These are phyloP conservation scores for Limnomonas spitsbergensis DNA, from an alignment of 139 green algal genomes.

Conservation along the genomic window DNA sequence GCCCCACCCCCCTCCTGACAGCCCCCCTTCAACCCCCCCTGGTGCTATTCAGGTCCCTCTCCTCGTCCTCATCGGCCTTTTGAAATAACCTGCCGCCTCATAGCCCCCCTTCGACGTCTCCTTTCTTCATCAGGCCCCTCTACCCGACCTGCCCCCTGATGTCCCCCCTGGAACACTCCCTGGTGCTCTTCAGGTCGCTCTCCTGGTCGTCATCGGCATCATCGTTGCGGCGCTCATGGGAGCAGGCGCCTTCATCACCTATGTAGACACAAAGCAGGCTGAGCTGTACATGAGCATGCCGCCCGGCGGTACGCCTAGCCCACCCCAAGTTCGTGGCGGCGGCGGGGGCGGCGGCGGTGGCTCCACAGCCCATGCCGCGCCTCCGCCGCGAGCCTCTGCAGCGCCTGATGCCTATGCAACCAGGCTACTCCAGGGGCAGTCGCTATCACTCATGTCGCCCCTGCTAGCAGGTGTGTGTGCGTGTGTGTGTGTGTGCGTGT, in stretches of 20 bases:
- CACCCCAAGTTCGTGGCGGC: neutral
- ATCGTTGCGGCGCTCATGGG: constrained; percentile 12
- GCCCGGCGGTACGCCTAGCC: neutral
- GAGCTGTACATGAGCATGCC: constrained; percentile 14
- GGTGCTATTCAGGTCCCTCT: no score
- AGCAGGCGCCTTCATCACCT: constrained; percentile 19
- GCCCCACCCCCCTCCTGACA: no score
- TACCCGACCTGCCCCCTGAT: no score
- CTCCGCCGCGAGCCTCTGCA: neutral
- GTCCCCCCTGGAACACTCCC: no score
- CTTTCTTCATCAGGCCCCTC: no score
- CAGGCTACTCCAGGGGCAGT: neutral
- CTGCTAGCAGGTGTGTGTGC: neutral
- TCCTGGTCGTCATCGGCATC: constrained; percentile 16
- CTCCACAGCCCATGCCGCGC: no score
- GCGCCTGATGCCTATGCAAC: neutral
- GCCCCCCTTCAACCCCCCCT: no score
- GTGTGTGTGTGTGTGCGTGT: no score
- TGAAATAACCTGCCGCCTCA: no score
- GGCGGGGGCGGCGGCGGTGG: neutral
- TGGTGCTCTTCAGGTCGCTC: neutral
- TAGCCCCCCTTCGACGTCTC: no score
- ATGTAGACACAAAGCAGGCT: constrained; percentile 22
- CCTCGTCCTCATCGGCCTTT: no score
- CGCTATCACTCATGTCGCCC: neutral